Conservation (phyloP, 2,329 filamentous ascomycete species). For the Clarireedia paspali region DNA sequence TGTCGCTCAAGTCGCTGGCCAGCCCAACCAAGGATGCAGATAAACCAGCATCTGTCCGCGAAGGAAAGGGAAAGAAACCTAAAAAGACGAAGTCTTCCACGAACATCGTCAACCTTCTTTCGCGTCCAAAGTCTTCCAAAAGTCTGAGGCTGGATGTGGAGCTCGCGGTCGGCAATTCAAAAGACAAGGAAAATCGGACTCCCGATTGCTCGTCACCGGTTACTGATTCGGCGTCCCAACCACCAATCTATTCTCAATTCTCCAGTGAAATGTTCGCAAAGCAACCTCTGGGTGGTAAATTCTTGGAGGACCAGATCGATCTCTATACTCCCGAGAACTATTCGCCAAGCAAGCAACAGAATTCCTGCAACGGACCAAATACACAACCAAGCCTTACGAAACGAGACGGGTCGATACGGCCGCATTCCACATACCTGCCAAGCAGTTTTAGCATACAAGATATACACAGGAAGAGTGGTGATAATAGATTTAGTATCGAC, state of each 20-base stretch:
- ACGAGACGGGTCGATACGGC: slow-evolving; percentile 21
- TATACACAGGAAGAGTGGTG: slow-evolving; percentile 24
- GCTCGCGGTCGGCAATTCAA: slow-evolving; percentile 42
- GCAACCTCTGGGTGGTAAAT: slow-evolving; percentile 33
- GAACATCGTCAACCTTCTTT: slow-evolving; percentile 70
- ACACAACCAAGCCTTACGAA: slow-evolving; percentile 21
- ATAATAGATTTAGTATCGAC: slow-evolving; percentile 24
- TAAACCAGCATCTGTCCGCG: slow-evolving; percentile 30
- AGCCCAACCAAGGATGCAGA: slow-evolving; percentile 29
- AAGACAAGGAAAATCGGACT: slow-evolving; percentile 77
- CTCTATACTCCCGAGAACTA: slow-evolving; percentile 28
- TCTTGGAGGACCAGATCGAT: slow-evolving; percentile 30
- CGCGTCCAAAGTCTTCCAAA: slow-evolving; percentile 66
- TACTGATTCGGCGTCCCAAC: slow-evolving; percentile 38
- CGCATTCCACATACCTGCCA: slow-evolving; percentile 28
- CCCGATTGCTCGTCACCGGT: slow-evolving; percentile 40
- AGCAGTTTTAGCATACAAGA: slow-evolving; percentile 30
- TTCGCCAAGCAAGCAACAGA: slow-evolving; percentile 25
- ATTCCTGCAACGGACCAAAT: slow-evolving; percentile 23
- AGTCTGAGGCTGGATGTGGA: slow-evolving; percentile 50
- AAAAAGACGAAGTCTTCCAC: slow-evolving; percentile 79
- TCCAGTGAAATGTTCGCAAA: slow-evolving; percentile 32
- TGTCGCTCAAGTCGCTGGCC: slow-evolving; percentile 38
- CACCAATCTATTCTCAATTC: slow-evolving; percentile 80
- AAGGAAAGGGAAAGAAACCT: slow-evolving; percentile 45